phyloP scores from a whole-genome alignment of 202 grass and related monocot species.

The Schoenoplectus triqueter region DNA sequence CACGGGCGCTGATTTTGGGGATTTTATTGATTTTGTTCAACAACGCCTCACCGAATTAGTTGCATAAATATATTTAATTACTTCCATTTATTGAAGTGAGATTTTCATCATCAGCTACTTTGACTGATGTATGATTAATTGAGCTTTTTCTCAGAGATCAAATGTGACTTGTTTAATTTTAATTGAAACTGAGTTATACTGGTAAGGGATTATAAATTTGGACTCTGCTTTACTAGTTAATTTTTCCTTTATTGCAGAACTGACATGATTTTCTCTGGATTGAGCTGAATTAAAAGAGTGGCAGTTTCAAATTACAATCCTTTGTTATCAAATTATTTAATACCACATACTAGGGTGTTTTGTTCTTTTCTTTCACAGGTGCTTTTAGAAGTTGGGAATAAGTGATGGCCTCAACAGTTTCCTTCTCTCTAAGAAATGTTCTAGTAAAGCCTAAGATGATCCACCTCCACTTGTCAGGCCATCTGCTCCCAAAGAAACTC shows the following conservation, averaged over 20 bases:
- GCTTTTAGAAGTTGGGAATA: not conserved
- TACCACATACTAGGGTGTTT: not conserved
- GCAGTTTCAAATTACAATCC: not conserved
- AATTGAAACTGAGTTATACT: not conserved
- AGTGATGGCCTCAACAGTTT: slow-evolving; percentile 69
- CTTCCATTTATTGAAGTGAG: not conserved
- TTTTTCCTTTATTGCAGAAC: not conserved
- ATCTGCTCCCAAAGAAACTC: slow-evolving; percentile 68
- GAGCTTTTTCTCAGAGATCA: not conserved
- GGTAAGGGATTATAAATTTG: not conserved
- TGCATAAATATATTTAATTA: not conserved
- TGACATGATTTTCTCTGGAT: not conserved
- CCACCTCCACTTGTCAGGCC: slow-evolving; percentile 57
- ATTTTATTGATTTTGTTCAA: not conserved
- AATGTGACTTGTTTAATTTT: not conserved
- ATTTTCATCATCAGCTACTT: not conserved
- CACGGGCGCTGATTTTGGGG: not conserved
- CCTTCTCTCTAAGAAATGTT: slow-evolving; percentile 52
- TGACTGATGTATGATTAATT: not conserved
- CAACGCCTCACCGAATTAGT: not conserved
- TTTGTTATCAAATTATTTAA: slow-evolving; percentile 2
- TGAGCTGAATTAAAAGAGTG: not conserved
- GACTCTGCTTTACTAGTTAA: not conserved
- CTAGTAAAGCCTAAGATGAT: slow-evolving; percentile 34
- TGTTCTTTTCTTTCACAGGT: not conserved